Evolutionary conservation across 331 rosid genomes (phyloP), one percentile per base, ranked within the genome.

Genomic region (Telfairia occidentalis): DNA sequence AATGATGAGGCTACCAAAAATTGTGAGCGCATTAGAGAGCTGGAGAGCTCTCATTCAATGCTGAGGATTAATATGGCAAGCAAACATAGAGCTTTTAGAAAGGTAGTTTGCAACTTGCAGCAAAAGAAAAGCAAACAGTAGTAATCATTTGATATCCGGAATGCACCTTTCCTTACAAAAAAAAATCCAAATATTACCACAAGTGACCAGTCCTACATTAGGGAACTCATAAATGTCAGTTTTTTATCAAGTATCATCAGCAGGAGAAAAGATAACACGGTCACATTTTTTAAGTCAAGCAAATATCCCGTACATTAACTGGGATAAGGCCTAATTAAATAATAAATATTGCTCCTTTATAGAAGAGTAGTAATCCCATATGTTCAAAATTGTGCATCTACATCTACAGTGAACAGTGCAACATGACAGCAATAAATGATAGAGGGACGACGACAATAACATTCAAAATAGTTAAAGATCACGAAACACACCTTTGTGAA

Each of bases 401-500:
- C 34, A 7, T 40, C 26, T 9, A 69, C 54, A 4, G 21, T 72
- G 13, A 72, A n/a, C 61, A n/a, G 28, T 34, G 32, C 59, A 52
- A 24, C 74, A 26, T 49, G 76, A 30, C 16, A 32, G 26, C 45
- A 15, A 53, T 9, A 55, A 34, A 74, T 32, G 55, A 53, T 5
- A 54, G 37, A 45, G 66, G 11, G 15, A 5, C 50, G 54, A 32
- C 24, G 66, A 34, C 34, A 6, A 50, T 29, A 32, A 52, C 24
- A 71, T 45, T 45, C 40, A 59, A 78, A 34, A 54, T 8, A 37
- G 49, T 37, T 21, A 18, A 21, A 53, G 5, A 26, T 59, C 32
- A 73, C 63, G 70, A 42, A 23, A 28, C 74, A 85, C 84, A 93
- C 98, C 98, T 93, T 88, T 46, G 84, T 85, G 81, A 88, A 93